These are phyloP conservation scores for Termitomyces sp. DNA, from an alignment of 768 basidiomycete genomes.

Conservation along the genomic window DNA sequence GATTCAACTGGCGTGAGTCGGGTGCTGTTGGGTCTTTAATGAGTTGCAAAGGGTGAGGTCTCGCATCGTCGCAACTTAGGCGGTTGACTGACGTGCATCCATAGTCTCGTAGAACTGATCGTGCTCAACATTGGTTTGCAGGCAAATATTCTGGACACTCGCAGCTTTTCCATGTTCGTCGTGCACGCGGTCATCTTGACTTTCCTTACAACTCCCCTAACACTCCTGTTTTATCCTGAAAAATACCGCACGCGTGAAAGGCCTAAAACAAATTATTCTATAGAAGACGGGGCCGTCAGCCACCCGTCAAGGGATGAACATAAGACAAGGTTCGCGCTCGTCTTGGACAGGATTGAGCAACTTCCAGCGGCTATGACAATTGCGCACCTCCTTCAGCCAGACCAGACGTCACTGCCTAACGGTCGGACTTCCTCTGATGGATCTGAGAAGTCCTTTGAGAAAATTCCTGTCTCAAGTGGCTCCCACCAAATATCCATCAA, in stretches of 20 bases:
- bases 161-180: conserved; percentile 88
- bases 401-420: background rate
- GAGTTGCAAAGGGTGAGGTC: conserved; percentile 78
- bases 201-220: conserved; percentile 81
- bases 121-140: conserved; percentile 84
- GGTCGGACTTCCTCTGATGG: conserved; percentile 21
- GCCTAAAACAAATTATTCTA: conserved; percentile 13
- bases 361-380: conserved; percentile 80
- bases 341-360: conserved; percentile 78
- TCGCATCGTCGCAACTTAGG: background rate
- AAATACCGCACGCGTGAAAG: conserved; percentile 42
- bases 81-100: background rate
- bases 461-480: background rate
- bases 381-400: conserved; percentile 62
- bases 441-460: conserved; percentile 18
- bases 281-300: conserved; percentile 17
- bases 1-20: conserved; percentile 73
- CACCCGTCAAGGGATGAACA: conserved; percentile 28
- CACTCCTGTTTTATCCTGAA: conserved; percentile 70
- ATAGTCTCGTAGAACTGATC: conserved; percentile 77
- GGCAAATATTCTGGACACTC: conserved; percentile 56
- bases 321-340: conserved; percentile 61
- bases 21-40: conserved; percentile 84
- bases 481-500: conserved; percentile 44
- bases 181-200: conserved; percentile 73